phyloP scores from a whole-genome alignment of 768 basidiomycete genomes.

The Sporobolomyces phaffii region DNA sequence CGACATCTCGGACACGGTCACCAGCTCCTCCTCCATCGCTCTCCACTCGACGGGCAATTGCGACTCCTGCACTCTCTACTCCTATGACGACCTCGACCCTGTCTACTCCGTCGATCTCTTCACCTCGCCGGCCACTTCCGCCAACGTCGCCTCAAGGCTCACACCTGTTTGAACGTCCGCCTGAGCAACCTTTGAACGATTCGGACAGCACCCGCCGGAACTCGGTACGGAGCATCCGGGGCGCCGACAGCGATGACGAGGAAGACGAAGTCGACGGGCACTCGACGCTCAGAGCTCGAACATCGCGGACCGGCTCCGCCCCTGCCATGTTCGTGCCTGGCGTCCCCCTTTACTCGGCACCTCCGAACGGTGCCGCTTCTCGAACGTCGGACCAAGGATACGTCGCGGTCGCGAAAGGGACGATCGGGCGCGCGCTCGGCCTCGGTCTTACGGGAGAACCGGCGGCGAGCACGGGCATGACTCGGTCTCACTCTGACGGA shows the following conservation, averaged over 20 bases:
- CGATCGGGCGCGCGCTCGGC: conserved; percentile 37
- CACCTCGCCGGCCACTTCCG: not conserved
- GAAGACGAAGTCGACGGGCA: not conserved
- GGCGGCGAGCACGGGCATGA: not conserved
- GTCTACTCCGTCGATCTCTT: not conserved
- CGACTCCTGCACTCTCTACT: conserved; percentile 4
- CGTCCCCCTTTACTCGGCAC: conserved; percentile 24
- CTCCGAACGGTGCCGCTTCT: not conserved
- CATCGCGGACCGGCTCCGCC: not conserved
- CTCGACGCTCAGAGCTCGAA: not conserved
- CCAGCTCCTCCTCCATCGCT: not conserved
- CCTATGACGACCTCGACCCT: conserved; percentile 17
- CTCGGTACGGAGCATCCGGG: too few species aligned
- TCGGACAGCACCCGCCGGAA: too few species aligned
- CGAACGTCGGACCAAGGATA: conserved; percentile 5
- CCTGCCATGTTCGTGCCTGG: conserved; percentile 13
- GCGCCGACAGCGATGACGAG: not conserved
- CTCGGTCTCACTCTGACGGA: conserved; percentile 15
- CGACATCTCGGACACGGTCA: conserved; percentile 3
- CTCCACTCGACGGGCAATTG: not conserved
- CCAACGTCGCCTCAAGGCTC: not conserved
- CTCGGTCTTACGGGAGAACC: conserved; percentile 11
- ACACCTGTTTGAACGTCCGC: not conserved
- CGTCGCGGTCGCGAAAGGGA: conserved; percentile 20
- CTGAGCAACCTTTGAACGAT: too few species aligned